Percentiles rank a stretch among this genome's conserved stretches.
These are phyloP conservation scores for Trifolium repens DNA, from an alignment of 306 rosid genomes.

Conservation along the genomic window DNA sequence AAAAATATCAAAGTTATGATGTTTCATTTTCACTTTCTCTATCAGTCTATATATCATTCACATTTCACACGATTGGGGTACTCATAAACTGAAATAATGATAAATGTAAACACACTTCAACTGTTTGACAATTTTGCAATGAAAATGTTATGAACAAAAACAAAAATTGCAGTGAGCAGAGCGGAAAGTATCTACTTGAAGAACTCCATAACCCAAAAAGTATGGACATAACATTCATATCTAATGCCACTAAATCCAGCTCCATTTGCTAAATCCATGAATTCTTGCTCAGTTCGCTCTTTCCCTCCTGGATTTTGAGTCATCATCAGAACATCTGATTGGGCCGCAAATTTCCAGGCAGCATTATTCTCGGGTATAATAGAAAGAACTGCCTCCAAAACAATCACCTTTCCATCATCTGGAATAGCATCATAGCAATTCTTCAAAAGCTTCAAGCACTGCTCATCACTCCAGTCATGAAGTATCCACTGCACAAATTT, in stretches of 20 bases:
- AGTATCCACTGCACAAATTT: slow-evolving; percentile 43
- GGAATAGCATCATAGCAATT: slow-evolving; percentile 58
- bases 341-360: slow-evolving; percentile 12
- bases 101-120: slow-evolving; percentile 1
- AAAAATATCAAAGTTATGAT: neutral
- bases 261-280: slow-evolving; percentile 48
- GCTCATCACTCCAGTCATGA: slow-evolving; percentile 52
- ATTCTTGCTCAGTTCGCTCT: slow-evolving; percentile 55
- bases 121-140: neutral
- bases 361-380: slow-evolving; percentile 36
- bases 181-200: slow-evolving; percentile 42
- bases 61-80: neutral
- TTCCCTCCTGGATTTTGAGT: slow-evolving; percentile 58
- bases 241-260: slow-evolving; percentile 59
- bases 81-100: neutral
- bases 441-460: slow-evolving; percentile 47
- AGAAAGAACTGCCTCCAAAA: slow-evolving; percentile 51
- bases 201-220: slow-evolving; percentile 62
- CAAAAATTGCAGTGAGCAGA: neutral
- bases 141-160: neutral
- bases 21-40: neutral
- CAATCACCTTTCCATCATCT: slow-evolving; percentile 59
- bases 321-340: slow-evolving; percentile 56
- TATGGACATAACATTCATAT: slow-evolving; percentile 45
- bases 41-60: neutral